Percentiles rank a stretch among this genome's conserved stretches.
Conservation (phyloP, 257 asterid species). For the Jaltomata sinuosa region DNA sequence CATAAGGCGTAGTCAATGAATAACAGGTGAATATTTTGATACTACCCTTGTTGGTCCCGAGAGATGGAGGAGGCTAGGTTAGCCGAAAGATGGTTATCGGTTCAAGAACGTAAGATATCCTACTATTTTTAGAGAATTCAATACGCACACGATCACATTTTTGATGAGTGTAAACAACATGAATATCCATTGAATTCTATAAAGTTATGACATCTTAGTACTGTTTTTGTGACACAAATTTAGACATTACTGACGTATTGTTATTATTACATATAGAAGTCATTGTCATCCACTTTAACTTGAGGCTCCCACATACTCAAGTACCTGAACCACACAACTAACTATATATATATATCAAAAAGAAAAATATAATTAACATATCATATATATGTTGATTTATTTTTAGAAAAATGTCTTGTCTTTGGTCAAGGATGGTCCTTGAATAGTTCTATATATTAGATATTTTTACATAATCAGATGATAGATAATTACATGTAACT, state of each 20-base stretch:
- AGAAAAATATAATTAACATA: neutral
- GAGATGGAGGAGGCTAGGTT: too few species aligned
- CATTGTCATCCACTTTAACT: neutral
- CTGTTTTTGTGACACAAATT: neutral
- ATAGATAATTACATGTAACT: neutral
- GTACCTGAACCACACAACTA: neutral
- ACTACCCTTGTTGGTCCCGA: too few species aligned
- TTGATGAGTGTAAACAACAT: neutral
- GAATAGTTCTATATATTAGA: neutral
- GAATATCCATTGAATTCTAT: too few species aligned
- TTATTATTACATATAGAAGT: neutral
- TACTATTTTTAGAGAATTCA: neutral
- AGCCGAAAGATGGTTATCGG: too few species aligned
- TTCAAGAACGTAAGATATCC: too few species aligned
- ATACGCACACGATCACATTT: rapidly evolving
- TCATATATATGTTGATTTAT: neutral
- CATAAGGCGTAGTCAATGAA: too few species aligned
- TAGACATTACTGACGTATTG: neutral
- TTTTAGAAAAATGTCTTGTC: neutral
- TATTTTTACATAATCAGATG: neutral
- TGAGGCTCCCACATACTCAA: neutral
- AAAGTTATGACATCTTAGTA: neutral
- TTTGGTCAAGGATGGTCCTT: neutral
- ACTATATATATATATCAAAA: neutral
- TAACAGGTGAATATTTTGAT: too few species aligned